These are phyloP conservation scores for Chalaropsis ovoidea DNA, from an alignment of 2,329 filamentous ascomycete genomes.

Conservation along the genomic window DNA sequence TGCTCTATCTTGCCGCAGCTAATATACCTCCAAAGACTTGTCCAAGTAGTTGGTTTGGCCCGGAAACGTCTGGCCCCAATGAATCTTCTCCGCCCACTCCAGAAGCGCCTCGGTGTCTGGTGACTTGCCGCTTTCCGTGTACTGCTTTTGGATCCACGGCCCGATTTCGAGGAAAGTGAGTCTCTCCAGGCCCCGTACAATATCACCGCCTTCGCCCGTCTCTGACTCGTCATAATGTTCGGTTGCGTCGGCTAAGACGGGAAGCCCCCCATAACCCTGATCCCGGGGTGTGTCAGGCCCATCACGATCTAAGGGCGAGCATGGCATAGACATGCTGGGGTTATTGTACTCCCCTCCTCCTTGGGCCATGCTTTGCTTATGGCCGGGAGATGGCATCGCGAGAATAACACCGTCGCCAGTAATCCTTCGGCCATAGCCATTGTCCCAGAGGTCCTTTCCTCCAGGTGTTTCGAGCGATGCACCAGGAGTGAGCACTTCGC, in stretches of 20 bases:
- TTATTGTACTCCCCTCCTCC: conserved; percentile 4
- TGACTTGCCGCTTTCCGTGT: conserved; percentile 2
- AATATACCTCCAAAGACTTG: conserved; percentile 14
- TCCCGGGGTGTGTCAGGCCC: conserved; percentile 22
- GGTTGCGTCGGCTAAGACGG: conserved; percentile 1
- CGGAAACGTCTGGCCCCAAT: conserved; percentile 19
- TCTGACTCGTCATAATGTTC: conserved; percentile 13
- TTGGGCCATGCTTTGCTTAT: conserved; percentile 10
- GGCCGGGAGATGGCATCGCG: conserved; percentile 19
- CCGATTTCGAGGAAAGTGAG: conserved; percentile 20
- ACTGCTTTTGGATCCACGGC: conserved; percentile 18
- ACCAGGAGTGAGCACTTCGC: conserved; percentile 30
- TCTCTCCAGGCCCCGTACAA: not conserved
- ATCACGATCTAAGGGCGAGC: conserved; percentile 19
- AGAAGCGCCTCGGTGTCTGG: conserved; percentile 18
- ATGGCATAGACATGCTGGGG: not conserved
- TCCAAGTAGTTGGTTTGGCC: conserved; percentile 13
- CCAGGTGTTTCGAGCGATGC: conserved; percentile 31
- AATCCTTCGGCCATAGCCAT: conserved; percentile 31
- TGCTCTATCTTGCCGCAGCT: not conserved
- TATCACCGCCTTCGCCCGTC: not conserved
- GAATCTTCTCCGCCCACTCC: conserved; percentile 19
- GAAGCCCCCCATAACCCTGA: not conserved
- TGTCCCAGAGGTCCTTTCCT: conserved; percentile 25
- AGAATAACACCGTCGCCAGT: conserved; percentile 39